Percentiles rank a stretch among this genome's conserved stretches.
These are phyloP conservation scores for Atkinsonella texensis DNA, from an alignment of 2,329 filamentous ascomycete species.

Conservation along the genomic window DNA sequence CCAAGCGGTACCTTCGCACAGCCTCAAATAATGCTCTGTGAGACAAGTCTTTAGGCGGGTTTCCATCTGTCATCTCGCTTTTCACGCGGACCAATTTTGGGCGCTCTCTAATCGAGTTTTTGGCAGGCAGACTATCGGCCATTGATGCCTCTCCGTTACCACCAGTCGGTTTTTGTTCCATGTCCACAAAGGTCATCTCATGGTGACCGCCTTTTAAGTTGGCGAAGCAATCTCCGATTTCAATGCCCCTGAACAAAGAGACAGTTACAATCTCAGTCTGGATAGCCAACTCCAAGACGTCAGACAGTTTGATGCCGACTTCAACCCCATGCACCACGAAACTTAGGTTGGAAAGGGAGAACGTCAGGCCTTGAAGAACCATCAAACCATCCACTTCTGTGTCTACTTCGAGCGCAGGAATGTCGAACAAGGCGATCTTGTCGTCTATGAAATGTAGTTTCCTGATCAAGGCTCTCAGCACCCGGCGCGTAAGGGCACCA, in stretches of 20 bases:
- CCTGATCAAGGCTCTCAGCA: conserved; percentile 2
- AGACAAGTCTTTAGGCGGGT: conserved; percentile 2
- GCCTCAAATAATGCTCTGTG: not conserved
- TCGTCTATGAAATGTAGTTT: conserved; percentile 7
- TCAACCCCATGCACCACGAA: conserved; percentile 5
- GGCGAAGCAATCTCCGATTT: conserved; percentile 5
- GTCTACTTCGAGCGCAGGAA: conserved; percentile 4
- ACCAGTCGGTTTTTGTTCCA: not conserved
- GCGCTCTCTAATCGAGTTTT: not conserved
- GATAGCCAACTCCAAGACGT: conserved; percentile 4
- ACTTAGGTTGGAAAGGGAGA: conserved; percentile 4
- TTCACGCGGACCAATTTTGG: conserved; percentile 1
- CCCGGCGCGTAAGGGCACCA: not conserved
- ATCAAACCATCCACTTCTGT: conserved; percentile 5
- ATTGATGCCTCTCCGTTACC: not conserved
- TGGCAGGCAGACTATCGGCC: not conserved
- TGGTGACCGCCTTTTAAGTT: conserved; percentile 5
- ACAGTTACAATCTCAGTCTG: conserved; percentile 3
- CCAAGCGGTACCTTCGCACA: conserved; percentile 1
- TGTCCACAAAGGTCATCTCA: conserved; percentile 1
- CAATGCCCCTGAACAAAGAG: conserved; percentile 4
- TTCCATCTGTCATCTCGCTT: conserved; percentile 5
- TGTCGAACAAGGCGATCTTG: conserved; percentile 6
- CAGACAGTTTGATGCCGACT: conserved; percentile 5
- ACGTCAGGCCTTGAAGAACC: conserved; percentile 4